Conservation (phyloP, 768 basidiomycete genomes). For the Rubroboletus satanas region DNA sequence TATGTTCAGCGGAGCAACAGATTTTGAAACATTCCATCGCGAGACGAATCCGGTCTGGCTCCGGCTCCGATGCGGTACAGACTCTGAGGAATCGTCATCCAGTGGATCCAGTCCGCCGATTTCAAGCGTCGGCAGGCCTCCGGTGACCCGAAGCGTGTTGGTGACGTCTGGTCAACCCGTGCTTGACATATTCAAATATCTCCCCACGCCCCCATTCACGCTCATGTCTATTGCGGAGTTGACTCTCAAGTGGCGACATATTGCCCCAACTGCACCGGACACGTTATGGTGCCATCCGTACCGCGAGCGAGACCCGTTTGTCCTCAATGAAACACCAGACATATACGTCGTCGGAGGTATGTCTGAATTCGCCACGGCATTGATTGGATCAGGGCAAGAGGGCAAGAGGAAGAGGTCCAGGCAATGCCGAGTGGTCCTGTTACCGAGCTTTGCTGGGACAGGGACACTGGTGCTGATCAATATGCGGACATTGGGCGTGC, state of each 20-base stretch:
- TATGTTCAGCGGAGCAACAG: conserved; percentile 70
- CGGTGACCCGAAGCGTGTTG: conserved; percentile 56
- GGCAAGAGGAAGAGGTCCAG: conserved; percentile 26
- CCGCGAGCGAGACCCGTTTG: conserved; percentile 82
- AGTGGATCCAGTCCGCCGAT: neutral
- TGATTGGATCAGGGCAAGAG: conserved; percentile 45
- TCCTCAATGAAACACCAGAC: conserved; percentile 81
- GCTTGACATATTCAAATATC: conserved; percentile 94
- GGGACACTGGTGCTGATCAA: conserved; percentile 80
- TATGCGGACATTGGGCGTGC: conserved; percentile 69
- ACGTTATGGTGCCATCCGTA: conserved; percentile 99
- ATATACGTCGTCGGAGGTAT: conserved; percentile 94
- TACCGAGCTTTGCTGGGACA: conserved; percentile 78
- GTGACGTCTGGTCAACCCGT: conserved; percentile 91
- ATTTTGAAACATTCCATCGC: conserved; percentile 60
- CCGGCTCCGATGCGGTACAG: conserved; percentile 48
- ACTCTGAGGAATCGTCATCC: conserved; percentile 23
- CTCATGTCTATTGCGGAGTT: conserved; percentile 69
- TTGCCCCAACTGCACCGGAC: conserved; percentile 98
- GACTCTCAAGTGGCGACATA: conserved; percentile 89
- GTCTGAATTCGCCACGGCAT: conserved; percentile 69
- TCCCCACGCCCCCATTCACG: conserved; percentile 67
- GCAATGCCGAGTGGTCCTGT: conserved; percentile 68
- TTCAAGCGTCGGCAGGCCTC: conserved; percentile 10
- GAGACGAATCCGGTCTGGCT: conserved; percentile 92